A percentile compares a stretch with the other conserved stretches of the same genome.
Conservation (phyloP, 2,329 filamentous ascomycete genomes). For the Trichophyton equinum region DNA sequence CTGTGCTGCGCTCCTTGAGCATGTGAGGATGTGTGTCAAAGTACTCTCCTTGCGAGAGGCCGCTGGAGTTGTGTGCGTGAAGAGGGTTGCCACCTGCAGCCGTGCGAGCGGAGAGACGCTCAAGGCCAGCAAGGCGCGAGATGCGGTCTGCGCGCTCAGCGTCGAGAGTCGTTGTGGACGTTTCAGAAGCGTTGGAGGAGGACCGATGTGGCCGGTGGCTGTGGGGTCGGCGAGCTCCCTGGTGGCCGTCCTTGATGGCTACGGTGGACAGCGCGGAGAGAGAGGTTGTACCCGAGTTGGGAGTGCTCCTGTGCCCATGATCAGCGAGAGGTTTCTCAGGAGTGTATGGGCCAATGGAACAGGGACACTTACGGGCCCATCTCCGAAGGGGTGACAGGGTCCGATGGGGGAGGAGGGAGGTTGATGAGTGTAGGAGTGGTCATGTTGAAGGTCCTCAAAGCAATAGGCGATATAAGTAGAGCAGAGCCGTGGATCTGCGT, state of each 20-base stretch:
- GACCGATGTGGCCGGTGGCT: conserved; percentile 41
- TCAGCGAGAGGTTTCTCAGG: conserved; percentile 2
- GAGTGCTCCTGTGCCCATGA: conserved; percentile 56
- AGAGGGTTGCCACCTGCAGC: conserved; percentile 30
- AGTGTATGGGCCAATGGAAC: conserved; percentile 4
- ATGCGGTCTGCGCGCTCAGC: conserved; percentile 91
- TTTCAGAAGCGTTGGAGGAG: conserved; percentile 44
- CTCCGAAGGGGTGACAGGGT: conserved; percentile 76
- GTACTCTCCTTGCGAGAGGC: conserved; percentile 42
- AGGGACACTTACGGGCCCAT: conserved; percentile 58
- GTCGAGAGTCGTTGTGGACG: conserved; percentile 63
- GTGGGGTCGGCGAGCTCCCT: conserved; percentile 59
- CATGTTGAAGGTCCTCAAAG: conserved; percentile 32
- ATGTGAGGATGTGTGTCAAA: conserved; percentile 49
- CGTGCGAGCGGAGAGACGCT: conserved; percentile 63
- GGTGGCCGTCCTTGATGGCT: conserved; percentile 91
- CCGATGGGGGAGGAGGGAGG: conserved; percentile 67
- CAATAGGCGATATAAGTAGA: background rate
- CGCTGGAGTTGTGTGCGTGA: conserved; percentile 16
- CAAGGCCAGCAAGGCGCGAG: conserved; percentile 82
- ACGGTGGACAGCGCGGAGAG: conserved; percentile 85
- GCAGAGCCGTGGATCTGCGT: background rate
- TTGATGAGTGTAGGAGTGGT: conserved; percentile 62
- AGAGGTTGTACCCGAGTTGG: conserved; percentile 82
- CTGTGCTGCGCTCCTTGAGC: conserved; percentile 72